Percentiles rank a stretch among this genome's conserved stretches.
These are phyloP conservation scores for Thelonectria olida DNA, from an alignment of 2,329 filamentous ascomycete species.

Conservation along the genomic window DNA sequence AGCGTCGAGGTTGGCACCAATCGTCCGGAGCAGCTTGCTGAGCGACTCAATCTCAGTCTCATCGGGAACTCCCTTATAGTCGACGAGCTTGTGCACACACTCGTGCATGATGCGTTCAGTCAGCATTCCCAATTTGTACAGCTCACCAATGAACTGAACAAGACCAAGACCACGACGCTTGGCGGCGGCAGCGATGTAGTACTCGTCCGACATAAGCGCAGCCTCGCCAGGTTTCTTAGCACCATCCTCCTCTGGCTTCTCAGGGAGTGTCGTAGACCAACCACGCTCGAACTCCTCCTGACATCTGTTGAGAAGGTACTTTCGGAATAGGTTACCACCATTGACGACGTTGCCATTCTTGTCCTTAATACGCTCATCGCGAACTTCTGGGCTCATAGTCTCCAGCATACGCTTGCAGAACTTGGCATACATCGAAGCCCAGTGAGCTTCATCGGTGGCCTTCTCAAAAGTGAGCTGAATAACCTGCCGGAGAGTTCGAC, in stretches of 20 bases:
- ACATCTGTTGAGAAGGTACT: slow-evolving; percentile 97
- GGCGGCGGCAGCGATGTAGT: slow-evolving; percentile 91
- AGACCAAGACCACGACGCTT: slow-evolving; percentile 97
- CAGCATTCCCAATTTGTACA: slow-evolving; percentile 98
- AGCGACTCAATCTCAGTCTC: slow-evolving; percentile 97
- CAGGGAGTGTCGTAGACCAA: slow-evolving; percentile 89
- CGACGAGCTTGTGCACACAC: slow-evolving; percentile 95
- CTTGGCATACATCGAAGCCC: slow-evolving; percentile 98
- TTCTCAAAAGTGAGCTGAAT: slow-evolving; percentile 99
- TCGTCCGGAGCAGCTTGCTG: slow-evolving; percentile 90
- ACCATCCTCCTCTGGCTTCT: slow-evolving; percentile 71
- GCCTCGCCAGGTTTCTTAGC: slow-evolving; percentile 73
- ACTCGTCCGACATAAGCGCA: slow-evolving; percentile 91
- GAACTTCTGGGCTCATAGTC: slow-evolving; percentile 93
- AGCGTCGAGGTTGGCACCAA: slow-evolving; percentile 85
- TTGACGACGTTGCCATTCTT: slow-evolving; percentile 88
- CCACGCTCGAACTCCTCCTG: slow-evolving; percentile 99
- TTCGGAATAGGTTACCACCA: slow-evolving; percentile 94
- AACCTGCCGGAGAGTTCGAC: slow-evolving; percentile 93
- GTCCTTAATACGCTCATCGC: slow-evolving; percentile 93
- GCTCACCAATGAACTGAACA: slow-evolving; percentile 98
- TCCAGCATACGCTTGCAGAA: slow-evolving; percentile 98
- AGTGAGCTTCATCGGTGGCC: slow-evolving; percentile 97
- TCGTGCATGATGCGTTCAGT: slow-evolving; percentile 99
- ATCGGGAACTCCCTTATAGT: slow-evolving; percentile 92